A percentile compares a stretch with the other conserved stretches of the same genome.
Conservation (phyloP, 164 flowering plant genomes). For the Magnolia changhungtana region DNA sequence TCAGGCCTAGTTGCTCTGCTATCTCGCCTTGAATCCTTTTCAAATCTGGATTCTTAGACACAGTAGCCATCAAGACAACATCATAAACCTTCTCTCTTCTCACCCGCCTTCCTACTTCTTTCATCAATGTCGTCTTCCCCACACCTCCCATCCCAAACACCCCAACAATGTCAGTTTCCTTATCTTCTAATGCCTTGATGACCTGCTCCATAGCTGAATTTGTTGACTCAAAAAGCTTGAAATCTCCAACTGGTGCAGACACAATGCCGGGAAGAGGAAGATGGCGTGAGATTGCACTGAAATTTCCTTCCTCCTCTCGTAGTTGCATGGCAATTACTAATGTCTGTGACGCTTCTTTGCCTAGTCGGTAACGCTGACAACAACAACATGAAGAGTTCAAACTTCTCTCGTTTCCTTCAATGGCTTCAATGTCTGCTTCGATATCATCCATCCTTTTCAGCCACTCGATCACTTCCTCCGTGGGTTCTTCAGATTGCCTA, state of each 20-base stretch:
- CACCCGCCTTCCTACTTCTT: neutral
- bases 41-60: neutral
- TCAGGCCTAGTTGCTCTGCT: neutral
- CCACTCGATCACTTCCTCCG: neutral
- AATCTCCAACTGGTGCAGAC: neutral
- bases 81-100: neutral
- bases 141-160: slow-evolving; percentile 19
- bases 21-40: neutral
- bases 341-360: neutral
- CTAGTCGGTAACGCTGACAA: neutral
- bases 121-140: neutral
- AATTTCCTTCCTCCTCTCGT: neutral
- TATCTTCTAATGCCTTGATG: neutral
- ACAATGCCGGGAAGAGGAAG: neutral
- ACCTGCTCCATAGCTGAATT: neutral
- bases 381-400: neutral
- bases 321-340: neutral
- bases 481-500: neutral
- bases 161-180: neutral
- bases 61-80: neutral
- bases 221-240: neutral
- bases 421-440: neutral
- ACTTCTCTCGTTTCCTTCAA: neutral
- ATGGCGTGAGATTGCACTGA: neutral
- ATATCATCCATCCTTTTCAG: neutral